Evolutionary conservation across 1,284 basidiomycete species (phyloP).

Genomic region (Bothia castanella): DNA sequence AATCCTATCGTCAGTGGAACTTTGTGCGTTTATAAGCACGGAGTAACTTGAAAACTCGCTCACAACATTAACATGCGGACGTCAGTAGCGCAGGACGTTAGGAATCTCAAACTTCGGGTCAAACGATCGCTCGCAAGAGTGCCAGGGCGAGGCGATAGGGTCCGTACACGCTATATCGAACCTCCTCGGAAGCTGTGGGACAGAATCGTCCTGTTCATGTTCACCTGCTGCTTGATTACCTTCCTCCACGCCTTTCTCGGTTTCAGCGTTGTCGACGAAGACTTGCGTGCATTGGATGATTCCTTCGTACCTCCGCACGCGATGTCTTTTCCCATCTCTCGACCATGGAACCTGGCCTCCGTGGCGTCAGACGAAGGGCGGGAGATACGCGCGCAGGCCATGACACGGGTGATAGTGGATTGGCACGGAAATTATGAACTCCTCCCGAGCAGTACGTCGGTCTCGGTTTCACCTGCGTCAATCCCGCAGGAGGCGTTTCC

Average conservation of each 20-base stretch:
- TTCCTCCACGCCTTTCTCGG: slow-evolving; percentile 31
- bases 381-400: background rate
- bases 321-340: background rate
- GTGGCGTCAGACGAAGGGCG: background rate
- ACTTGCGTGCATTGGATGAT: background rate
- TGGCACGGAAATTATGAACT: slow-evolving; percentile 24
- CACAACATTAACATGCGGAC: slow-evolving; percentile 14
- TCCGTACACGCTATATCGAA: background rate
- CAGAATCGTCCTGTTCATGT: slow-evolving; percentile 23
- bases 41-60: background rate
- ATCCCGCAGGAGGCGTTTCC: slow-evolving; percentile 23
- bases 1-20: slow-evolving; percentile 7
- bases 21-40: background rate
- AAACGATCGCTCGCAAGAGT: background rate
- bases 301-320: slow-evolving; percentile 1
- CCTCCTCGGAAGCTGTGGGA: slow-evolving; percentile 21
- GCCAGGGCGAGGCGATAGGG: background rate
- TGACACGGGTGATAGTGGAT: slow-evolving; percentile 13
- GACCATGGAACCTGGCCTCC: background rate
- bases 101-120: background rate
- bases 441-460: slow-evolving; percentile 4
- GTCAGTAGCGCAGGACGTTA: background rate
- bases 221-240: slow-evolving; percentile 23
- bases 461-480: slow-evolving; percentile 6
- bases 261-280: slow-evolving; percentile 12